Evolutionary conservation across 1,284 basidiomycete species (phyloP), one percentile per base, ranked within the genome.

Genomic region (Trichosporon sp.): DNA sequence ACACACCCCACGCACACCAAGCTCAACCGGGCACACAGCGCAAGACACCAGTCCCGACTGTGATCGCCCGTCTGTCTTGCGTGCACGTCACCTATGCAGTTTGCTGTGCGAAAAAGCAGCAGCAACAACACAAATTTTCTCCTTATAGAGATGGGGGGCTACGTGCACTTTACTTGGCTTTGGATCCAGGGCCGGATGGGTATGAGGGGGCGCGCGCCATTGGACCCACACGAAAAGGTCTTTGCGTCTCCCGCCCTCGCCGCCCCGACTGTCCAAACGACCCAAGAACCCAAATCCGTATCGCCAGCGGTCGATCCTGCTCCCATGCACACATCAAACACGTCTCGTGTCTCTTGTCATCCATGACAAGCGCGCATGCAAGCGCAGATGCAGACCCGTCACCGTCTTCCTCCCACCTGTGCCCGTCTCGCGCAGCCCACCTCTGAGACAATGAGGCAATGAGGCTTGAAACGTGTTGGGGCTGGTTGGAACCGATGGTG

Each of bases 401-500:
- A 12, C 14, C 59, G 32, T 35, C 32, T 63, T 61, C 56, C 26
- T 11, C 56, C 31, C 56, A 10, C 56, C 31, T 11, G 14, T 35
- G 26, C 11, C 31, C 56, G 31, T 35, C 4, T 61, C 26, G 4
- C 56, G 56, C 56, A 4, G 31, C 31, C 56, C 56, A 31, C 56
- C 26, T 26, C 26, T 63, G 31, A 63, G 31, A 63, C 59, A 63
- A 63, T n/a, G 59, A 63, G 59, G 59, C 59, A 35, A 35, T 37
- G 59, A 63, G 59, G 59, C 59, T 63, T 63, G 59, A 63, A 63
- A 63, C 59, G 59, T 63, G 59, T 35, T 63, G 59, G 59, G 59
- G 31, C 59, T 63, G 37, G 59, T 35, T 37, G 59, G 59, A 63
- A 63, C 59, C 32, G 32, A 63, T 32, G 59, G 59, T 63, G 59